Evolutionary conservation across 148 eudicot genomes (phyloP).

Genomic region (Rheum nobile): DNA sequence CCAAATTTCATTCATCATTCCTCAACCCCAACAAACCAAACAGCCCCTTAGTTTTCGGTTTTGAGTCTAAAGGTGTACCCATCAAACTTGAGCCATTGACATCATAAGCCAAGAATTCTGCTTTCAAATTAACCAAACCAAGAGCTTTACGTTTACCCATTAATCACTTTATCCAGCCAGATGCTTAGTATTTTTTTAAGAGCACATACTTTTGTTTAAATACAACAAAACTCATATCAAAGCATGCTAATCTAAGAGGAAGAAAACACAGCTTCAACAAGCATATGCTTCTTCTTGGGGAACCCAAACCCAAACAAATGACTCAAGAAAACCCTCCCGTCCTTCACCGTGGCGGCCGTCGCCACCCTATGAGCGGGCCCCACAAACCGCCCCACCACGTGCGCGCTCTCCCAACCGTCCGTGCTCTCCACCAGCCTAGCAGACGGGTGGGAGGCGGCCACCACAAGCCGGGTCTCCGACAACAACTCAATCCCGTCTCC

Average conservation of each 20-base stretch:
- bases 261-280: conserved; percentile 62
- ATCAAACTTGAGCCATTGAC: no score
- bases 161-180: neutral
- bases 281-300: conserved; percentile 69
- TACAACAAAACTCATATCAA: neutral
- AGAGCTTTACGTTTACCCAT: no score
- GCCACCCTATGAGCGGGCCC: conserved; percentile 49
- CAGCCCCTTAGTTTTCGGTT: no score
- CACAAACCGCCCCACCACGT: conserved; percentile 29
- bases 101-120: no score
- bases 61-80: no score
- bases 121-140: no score
- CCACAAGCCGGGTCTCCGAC: conserved; percentile 59
- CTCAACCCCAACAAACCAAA: no score
- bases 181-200: neutral
- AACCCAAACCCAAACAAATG: conserved; percentile 70
- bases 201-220: neutral
- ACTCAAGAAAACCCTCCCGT: conserved; percentile 61
- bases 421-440: conserved; percentile 53
- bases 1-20: no score
- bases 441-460: conserved; percentile 45
- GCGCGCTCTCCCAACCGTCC: conserved; percentile 66
- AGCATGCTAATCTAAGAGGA: neutral
- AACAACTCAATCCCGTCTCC: conserved; percentile 75
- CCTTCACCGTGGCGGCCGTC: conserved; percentile 64